A percentile compares a stretch with the other conserved stretches of the same genome.
These are phyloP conservation scores for Yarrowia sp. DNA, from an alignment of 805 yeast species.

Conservation along the genomic window DNA sequence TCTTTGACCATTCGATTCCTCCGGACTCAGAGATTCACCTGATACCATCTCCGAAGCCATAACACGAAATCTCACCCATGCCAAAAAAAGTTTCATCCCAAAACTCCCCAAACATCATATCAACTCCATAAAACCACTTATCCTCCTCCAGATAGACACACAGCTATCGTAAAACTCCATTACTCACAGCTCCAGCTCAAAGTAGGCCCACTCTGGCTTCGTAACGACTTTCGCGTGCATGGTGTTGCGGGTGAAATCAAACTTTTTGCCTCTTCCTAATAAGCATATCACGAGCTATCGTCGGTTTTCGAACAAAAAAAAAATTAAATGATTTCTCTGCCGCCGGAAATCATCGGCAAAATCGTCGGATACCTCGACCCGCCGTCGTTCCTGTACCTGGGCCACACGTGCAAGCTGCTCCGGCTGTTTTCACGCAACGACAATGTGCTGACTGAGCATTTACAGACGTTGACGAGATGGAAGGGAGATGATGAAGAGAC, in stretches of 20 bases:
- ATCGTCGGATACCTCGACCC: conserved; percentile 21
- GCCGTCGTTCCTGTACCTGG: conserved; percentile 8
- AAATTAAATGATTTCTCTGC: not conserved
- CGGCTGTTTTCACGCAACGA: conserved; percentile 5
- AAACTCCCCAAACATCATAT: too few species aligned
- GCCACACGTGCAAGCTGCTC: conserved; percentile 19
- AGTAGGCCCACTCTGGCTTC: conserved; percentile 38
- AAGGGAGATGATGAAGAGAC: conserved; percentile 12
- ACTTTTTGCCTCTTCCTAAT: too few species aligned
- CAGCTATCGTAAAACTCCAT: too few species aligned
- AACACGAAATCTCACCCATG: too few species aligned
- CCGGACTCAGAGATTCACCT: too few species aligned
- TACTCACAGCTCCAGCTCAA: conserved; percentile 35
- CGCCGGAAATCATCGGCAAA: conserved; percentile 24
- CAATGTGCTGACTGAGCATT: conserved; percentile 1
- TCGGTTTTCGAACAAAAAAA: too few species aligned
- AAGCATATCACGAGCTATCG: too few species aligned
- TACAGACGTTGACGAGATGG: conserved; percentile 16
- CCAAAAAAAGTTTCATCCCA: too few species aligned
- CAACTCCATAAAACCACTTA: too few species aligned
- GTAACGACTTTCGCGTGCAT: conserved; percentile 6
- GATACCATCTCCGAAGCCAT: too few species aligned
- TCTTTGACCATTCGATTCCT: too few species aligned
- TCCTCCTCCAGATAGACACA: too few species aligned
- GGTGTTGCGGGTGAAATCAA: not conserved